Evolutionary conservation across 202 grass and related monocot species (phyloP).

Genomic region (Eragrostis tef): DNA sequence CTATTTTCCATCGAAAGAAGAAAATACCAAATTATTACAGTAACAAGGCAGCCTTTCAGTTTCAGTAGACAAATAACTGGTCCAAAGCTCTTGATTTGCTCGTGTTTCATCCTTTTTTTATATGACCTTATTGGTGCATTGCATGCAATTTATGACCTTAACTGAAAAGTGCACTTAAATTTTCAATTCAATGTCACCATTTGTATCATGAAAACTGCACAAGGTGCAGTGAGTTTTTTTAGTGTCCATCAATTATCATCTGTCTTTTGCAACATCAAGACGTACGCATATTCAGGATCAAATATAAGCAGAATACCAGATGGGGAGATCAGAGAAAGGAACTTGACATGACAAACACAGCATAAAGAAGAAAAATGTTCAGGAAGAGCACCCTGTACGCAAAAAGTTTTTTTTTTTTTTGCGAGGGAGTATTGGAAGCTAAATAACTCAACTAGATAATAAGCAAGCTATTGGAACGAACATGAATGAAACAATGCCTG

Average conservation of each 20-base stretch:
- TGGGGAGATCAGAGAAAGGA: conserved; percentile 1
- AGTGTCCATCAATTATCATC: not conserved
- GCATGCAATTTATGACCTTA: conserved; percentile 6
- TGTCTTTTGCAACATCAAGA: not conserved
- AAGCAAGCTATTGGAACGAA: not conserved
- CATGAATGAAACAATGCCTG: not conserved
- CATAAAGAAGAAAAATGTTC: not conserved
- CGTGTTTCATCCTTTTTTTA: not conserved
- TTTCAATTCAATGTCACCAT: not conserved
- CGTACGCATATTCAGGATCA: conserved; percentile 5
- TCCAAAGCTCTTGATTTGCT: not conserved
- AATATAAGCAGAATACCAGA: conserved; percentile 8
- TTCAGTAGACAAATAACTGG: not conserved
- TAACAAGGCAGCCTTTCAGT: not conserved
- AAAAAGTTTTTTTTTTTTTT: no score
- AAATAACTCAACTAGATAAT: conserved; percentile 7
- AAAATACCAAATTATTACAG: not conserved
- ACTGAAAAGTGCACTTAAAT: not conserved
- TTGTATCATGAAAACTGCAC: conserved; percentile 15
- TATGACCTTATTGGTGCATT: conserved; percentile 9
- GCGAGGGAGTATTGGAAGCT: no score
- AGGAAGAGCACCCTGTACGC: not conserved
- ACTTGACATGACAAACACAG: not conserved
- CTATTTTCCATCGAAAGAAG: not conserved
- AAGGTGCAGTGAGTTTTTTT: conserved; percentile 13